These are phyloP conservation scores for Ajuga reptans DNA, from an alignment of 305 asterid species.

Conservation along the genomic window DNA sequence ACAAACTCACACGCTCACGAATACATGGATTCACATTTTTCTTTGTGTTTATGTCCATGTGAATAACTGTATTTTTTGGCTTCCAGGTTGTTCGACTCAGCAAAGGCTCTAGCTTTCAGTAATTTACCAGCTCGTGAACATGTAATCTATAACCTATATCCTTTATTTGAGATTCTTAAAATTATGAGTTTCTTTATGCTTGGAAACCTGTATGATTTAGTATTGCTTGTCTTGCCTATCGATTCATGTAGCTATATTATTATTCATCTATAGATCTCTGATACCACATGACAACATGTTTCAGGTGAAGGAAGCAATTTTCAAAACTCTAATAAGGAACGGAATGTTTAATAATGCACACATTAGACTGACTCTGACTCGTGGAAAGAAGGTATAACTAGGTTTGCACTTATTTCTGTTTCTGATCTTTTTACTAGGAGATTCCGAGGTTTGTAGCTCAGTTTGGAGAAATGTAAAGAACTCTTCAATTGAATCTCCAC, in stretches of 20 bases:
- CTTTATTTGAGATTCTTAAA: neutral
- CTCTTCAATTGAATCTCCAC: neutral
- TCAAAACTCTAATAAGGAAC: conserved; percentile 60
- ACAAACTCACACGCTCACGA: too few species aligned
- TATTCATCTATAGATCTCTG: conserved; percentile 4
- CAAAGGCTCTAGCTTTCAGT: conserved; percentile 79
- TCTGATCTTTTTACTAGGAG: neutral
- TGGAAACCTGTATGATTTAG: neutral
- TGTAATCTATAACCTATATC: conserved; percentile 34
- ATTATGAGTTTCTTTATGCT: neutral
- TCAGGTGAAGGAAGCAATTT: conserved; percentile 87
- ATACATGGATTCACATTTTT: neutral
- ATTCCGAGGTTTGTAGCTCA: neutral
- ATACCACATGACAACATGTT: conserved; percentile 15
- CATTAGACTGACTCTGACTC: conserved; percentile 73
- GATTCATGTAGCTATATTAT: conserved; percentile 5
- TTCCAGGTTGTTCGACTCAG: conserved; percentile 78
- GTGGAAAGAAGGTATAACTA: conserved; percentile 72
- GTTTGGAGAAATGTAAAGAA: neutral
- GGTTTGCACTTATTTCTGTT: conserved; percentile 10
- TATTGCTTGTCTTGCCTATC: neutral
- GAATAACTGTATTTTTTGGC: neutral
- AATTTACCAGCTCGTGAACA: conserved; percentile 62
- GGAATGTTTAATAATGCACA: conserved; percentile 74
- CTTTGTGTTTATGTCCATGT: neutral